Conservation (phyloP, 139 green algal species). For the Picochlorum sp. region DNA sequence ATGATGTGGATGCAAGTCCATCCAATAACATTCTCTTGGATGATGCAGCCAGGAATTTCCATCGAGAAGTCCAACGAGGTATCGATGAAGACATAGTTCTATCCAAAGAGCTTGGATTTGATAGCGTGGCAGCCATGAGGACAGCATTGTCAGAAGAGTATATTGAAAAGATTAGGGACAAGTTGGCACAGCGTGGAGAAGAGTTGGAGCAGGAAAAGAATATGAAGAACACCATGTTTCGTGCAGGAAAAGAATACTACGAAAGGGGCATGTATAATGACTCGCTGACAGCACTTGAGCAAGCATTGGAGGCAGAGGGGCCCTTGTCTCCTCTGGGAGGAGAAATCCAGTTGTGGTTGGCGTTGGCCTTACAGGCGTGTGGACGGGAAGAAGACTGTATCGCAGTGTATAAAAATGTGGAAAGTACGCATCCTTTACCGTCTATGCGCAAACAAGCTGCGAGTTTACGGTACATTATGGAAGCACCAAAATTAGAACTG, state of each 20-base stretch:
- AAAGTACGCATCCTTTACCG: constrained; percentile 32
- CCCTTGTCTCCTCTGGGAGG: constrained; percentile 51
- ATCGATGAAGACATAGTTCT: constrained; percentile 58
- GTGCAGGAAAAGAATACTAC: constrained; percentile 37
- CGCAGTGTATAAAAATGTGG: constrained; percentile 57
- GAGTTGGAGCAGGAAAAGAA: constrained; percentile 33
- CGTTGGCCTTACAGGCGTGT: constrained; percentile 73
- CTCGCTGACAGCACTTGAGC: constrained; percentile 40
- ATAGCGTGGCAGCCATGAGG: constrained; percentile 30
- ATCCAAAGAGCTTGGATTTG: constrained; percentile 50
- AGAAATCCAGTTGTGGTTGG: constrained; percentile 78
- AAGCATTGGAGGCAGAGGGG: constrained; percentile 48
- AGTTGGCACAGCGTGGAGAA: constrained; percentile 47
- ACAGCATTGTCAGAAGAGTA: constrained; percentile 47
- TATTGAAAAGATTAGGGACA: constrained; percentile 64
- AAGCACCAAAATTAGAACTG: constrained; percentile 68
- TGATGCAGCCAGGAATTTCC: background rate
- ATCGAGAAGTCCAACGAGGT: constrained; percentile 22
- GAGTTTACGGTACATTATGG: constrained; percentile 70
- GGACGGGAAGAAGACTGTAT: constrained; percentile 65
- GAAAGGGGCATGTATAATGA: constrained; percentile 49
- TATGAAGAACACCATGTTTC: constrained; percentile 22
- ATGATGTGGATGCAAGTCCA: background rate
- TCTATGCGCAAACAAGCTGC: constrained; percentile 32
- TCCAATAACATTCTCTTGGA: background rate